A percentile compares a stretch with the other conserved stretches of the same genome.
Conservation (phyloP, 2,329 filamentous ascomycete genomes). For the Fusarium sp. region DNA sequence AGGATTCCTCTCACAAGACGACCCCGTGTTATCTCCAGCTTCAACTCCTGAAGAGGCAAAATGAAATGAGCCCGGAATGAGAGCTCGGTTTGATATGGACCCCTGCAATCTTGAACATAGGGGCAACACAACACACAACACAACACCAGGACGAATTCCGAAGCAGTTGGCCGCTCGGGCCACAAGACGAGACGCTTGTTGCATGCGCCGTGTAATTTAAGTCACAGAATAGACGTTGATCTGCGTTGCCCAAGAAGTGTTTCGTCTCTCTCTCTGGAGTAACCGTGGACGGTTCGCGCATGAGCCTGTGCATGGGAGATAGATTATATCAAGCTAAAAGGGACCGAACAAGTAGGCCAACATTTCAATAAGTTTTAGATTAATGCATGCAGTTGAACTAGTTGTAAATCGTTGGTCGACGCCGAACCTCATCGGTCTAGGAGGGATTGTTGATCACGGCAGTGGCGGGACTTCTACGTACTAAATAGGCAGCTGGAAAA, state of each 20-base stretch:
- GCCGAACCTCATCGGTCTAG: constrained; percentile 10
- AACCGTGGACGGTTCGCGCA: constrained; percentile 26
- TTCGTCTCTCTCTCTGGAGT: constrained; percentile 19
- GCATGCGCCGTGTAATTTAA: constrained; percentile 22
- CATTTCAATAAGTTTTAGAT: constrained; percentile 24
- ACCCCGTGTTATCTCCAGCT: constrained; percentile 33
- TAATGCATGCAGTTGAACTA: background rate
- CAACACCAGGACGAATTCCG: constrained; percentile 8
- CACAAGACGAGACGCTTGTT: constrained; percentile 9
- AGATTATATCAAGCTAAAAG: constrained; percentile 19
- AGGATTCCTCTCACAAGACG: constrained; percentile 11
- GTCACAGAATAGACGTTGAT: constrained; percentile 18
- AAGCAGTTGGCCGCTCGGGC: constrained; percentile 26
- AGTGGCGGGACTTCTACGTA: constrained; percentile 37
- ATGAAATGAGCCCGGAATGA: constrained; percentile 38
- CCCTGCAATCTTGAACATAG: constrained; percentile 33
- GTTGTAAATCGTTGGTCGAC: background rate
- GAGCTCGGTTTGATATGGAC: constrained; percentile 6
- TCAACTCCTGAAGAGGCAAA: constrained; percentile 22
- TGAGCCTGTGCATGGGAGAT: constrained; percentile 33
- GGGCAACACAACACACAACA: constrained; percentile 11
- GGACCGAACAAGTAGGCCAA: constrained; percentile 9
- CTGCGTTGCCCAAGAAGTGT: constrained; percentile 8
- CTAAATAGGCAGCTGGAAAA: constrained; percentile 3
- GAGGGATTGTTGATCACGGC: constrained; percentile 30